Evolutionary conservation across 768 basidiomycete genomes (phyloP), one percentile per base, ranked within the genome.

Genomic region (Psilocybe azurescens): DNA sequence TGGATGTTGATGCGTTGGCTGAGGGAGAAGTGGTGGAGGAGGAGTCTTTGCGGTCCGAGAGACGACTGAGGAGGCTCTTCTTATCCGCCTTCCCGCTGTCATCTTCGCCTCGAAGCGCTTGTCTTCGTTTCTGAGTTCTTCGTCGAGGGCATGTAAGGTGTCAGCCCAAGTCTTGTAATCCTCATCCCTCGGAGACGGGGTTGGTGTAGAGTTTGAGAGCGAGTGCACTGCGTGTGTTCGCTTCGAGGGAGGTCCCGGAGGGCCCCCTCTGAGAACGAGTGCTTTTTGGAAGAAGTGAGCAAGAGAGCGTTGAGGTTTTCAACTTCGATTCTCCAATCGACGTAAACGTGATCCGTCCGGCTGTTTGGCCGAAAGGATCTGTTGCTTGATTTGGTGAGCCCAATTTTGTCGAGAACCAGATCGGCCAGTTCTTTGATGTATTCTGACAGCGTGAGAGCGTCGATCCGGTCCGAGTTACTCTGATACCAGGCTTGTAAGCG

Each of bases 251-350:
- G 38, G 14, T 44, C 41, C 5, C 14, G 5, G 14, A 16, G 11
- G 5, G 41, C 41, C 5, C 41, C 2, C 14, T 44, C 41, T 44
- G 41, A 14, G n/a, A 16, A 16, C 1, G 14, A 5, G 13, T 44
- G 41, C 11, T 44, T 44, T 14, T 38, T 44, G 1, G 41, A 10
- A 5, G 14, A 16, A 5, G 41, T 44, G 14, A 16, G 9, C 11
- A 44, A 13, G 5, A 44, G 9, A 5, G 41, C 41, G 2, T 44
- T 44, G 9, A 13, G 41, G 13, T 67, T 68, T 33, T 70, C 64
- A 2, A 68, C 32, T 46, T 67, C 46, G 51, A 70, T 67, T 48
- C 61, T 60, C 65, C 62, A 70, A 48, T 65, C 53, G 18, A 64
- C 53, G 1, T 1, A 20, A 20, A 20, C 1, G 20, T 20, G 20